phyloP scores from a whole-genome alignment of 2,329 filamentous ascomycete species.

The Cercospora nicotianae region DNA sequence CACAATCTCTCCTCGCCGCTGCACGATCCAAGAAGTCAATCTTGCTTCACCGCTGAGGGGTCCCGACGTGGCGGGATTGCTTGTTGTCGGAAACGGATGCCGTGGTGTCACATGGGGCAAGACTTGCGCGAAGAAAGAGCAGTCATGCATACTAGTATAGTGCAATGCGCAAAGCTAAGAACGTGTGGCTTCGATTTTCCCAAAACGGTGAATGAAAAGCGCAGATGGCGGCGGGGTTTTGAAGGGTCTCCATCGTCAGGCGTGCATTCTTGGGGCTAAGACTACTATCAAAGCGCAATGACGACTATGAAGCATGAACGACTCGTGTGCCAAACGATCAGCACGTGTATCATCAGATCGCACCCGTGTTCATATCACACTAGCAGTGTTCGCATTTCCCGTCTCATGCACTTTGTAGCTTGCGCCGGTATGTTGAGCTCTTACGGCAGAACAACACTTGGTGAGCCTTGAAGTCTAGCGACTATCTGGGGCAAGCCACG shows the following conservation, averaged over 20 bases:
- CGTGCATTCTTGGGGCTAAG: background rate
- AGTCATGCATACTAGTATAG: background rate
- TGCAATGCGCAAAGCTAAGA: background rate
- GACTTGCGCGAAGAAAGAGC: background rate
- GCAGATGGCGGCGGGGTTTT: background rate
- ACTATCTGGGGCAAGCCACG: background rate
- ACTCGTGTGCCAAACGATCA: background rate
- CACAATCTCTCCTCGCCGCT: background rate
- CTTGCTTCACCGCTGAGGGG: conserved; percentile 11
- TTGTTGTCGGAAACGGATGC: background rate
- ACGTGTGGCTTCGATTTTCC: background rate
- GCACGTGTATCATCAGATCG: background rate
- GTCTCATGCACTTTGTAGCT: background rate
- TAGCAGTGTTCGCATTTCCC: background rate
- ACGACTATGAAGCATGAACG: background rate
- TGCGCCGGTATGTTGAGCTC: background rate
- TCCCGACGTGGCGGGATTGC: background rate
- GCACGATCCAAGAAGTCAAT: conserved; percentile 15
- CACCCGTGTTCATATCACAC: background rate
- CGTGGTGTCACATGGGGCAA: background rate
- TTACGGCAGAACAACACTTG: background rate
- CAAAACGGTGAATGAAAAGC: background rate
- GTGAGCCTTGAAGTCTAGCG: background rate
- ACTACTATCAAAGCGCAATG: background rate
- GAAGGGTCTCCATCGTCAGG: background rate